Conservation (phyloP, 163 green algal species). For the Chloroidium sp. region DNA sequence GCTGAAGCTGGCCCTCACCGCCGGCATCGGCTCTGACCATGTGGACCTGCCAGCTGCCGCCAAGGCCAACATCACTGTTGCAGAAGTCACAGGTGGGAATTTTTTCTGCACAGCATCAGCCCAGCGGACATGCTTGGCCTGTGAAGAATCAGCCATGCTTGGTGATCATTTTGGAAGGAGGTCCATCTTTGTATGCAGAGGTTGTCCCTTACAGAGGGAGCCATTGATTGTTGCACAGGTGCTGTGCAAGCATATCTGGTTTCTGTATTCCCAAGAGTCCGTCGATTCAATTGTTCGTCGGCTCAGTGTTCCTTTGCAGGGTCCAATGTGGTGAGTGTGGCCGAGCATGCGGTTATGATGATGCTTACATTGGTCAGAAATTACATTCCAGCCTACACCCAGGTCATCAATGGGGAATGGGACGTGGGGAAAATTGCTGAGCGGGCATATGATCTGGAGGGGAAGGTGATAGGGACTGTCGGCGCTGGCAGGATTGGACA, state of each 20-base stretch:
- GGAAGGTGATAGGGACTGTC: slow-evolving; percentile 21
- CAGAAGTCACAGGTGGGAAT: slow-evolving; percentile 22
- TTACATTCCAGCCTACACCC: slow-evolving; percentile 20
- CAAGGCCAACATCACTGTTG: slow-evolving; percentile 22
- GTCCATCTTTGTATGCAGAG: background rate
- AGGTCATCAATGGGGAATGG: slow-evolving; percentile 12
- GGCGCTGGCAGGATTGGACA: slow-evolving; percentile 17
- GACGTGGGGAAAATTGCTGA: slow-evolving; percentile 1
- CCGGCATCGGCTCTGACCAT: slow-evolving; percentile 25
- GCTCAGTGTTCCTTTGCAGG: slow-evolving; percentile 3
- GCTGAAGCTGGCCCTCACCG: slow-evolving; percentile 22
- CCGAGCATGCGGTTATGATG: slow-evolving; percentile 24
- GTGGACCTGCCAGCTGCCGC: slow-evolving; percentile 22
- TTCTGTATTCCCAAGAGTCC: too few relatives aligned
- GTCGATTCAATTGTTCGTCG: too few relatives aligned
- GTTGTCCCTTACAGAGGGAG: too few relatives aligned
- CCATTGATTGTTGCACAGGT: too few relatives aligned
- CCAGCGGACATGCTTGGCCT: background rate
- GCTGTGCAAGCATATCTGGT: too few relatives aligned
- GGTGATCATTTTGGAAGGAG: background rate
- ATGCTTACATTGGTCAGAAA: slow-evolving; percentile 21
- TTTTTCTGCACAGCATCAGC: background rate
- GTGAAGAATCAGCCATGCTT: background rate
- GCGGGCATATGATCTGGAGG: slow-evolving; percentile 16
- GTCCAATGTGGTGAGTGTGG: slow-evolving; percentile 23